Evolutionary conservation across 352 stramenopile species (phyloP).

Genomic region (Stephanocyclus meneghinianus): DNA sequence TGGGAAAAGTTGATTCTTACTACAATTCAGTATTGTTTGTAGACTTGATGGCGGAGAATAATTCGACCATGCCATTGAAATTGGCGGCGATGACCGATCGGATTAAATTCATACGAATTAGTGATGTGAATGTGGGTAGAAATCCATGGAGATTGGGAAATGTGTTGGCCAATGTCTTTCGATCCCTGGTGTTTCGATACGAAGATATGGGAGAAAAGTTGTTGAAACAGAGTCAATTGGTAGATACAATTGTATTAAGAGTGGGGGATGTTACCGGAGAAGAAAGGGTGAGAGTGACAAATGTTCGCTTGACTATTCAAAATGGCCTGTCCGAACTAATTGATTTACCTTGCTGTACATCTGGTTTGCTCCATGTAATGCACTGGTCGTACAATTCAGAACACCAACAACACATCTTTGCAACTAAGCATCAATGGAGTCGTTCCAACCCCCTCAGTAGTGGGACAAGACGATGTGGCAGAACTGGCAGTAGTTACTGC

Average conservation of each 20-base stretch:
- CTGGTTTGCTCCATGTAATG: neutral
- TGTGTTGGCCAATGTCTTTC: constrained; percentile 63
- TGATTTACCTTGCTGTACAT: neutral
- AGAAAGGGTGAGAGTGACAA: constrained; percentile 46
- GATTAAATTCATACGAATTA: constrained; percentile 70
- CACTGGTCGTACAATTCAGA: constrained; percentile 4
- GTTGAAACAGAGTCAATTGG: constrained; percentile 52
- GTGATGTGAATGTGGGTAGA: constrained; percentile 50
- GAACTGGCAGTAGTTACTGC: constrained; percentile 58
- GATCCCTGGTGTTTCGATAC: constrained; percentile 62
- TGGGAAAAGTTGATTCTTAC: constrained; percentile 18
- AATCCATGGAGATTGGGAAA: constrained; percentile 58
- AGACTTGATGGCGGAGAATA: constrained; percentile 12
- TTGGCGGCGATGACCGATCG: constrained; percentile 28
- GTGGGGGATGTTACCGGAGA: constrained; percentile 70
- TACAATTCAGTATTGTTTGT: constrained; percentile 6
- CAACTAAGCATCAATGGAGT: constrained; percentile 56
- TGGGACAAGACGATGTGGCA: constrained; percentile 71
- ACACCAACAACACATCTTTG: constrained; percentile 66
- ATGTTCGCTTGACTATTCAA: neutral
- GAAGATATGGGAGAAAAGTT: constrained; percentile 69
- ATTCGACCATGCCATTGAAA: constrained; percentile 5
- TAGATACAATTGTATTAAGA: constrained; percentile 73
- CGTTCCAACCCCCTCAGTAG: constrained; percentile 47
- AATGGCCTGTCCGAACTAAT: neutral